Evolutionary conservation across 2,329 filamentous ascomycete species (phyloP).

Genomic region (Pleurostoma richardsiae): DNA sequence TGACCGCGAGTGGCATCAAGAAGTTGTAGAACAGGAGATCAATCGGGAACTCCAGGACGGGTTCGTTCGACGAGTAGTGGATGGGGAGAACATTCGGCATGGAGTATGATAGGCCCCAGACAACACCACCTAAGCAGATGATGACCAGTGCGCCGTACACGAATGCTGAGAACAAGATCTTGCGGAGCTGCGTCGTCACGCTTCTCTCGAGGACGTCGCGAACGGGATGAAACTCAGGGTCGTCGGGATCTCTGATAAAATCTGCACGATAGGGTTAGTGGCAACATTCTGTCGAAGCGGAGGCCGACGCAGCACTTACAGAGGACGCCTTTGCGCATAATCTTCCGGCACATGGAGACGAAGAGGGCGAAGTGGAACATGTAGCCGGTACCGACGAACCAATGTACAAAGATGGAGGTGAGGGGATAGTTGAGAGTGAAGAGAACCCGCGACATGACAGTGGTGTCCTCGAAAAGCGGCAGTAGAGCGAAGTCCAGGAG

Average conservation of each 20-base stretch:
- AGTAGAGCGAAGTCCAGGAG: conserved; percentile 84
- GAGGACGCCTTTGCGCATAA: conserved; percentile 89
- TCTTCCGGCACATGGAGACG: conserved; percentile 97
- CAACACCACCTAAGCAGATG: conserved; percentile 87
- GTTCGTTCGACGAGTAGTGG: conserved; percentile 88
- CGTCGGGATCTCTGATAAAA: conserved; percentile 96
- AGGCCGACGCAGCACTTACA: conserved; percentile 50
- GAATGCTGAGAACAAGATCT: conserved; percentile 92
- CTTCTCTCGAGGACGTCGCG: conserved; percentile 93
- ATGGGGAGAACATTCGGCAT: conserved; percentile 76
- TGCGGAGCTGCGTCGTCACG: conserved; percentile 86
- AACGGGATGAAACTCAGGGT: conserved; percentile 96
- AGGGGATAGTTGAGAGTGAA: conserved; percentile 78
- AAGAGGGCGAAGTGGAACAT: conserved; percentile 99
- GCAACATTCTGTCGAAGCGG: not conserved
- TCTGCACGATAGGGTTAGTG: conserved; percentile 45
- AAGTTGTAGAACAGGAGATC: conserved; percentile 97
- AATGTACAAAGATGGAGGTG: conserved; percentile 93
- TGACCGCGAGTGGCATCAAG: conserved; percentile 81
- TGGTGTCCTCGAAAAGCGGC: conserved; percentile 80
- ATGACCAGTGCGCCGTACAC: conserved; percentile 94
- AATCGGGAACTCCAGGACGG: conserved; percentile 88
- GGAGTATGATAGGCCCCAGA: conserved; percentile 76
- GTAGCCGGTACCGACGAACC: conserved; percentile 97
- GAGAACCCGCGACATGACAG: conserved; percentile 67